A percentile compares a stretch with the other conserved stretches of the same genome.
phyloP scores from a whole-genome alignment of 495 filamentous ascomycete species.

The Massariosphaeria phaeospora region DNA sequence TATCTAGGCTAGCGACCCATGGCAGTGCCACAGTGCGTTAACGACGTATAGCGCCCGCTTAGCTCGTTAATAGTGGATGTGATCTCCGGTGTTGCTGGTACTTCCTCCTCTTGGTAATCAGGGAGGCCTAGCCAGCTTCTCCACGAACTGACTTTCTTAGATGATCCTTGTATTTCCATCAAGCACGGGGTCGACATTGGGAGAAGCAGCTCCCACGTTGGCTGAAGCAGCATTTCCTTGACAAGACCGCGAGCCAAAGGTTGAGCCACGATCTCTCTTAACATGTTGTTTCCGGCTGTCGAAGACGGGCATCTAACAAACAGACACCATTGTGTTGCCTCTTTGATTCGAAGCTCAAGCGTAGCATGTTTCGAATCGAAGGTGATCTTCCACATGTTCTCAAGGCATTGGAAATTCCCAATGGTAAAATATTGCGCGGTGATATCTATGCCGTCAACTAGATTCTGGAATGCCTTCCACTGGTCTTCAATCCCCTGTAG shows the following conservation, averaged over 20 bases:
- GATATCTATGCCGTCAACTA: conserved; percentile 27
- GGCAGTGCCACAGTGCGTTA: conserved; percentile 65
- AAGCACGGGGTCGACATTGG: neutral
- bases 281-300: conserved; percentile 41
- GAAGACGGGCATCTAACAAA: conserved; percentile 46
- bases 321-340: conserved; percentile 49
- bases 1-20: conserved; percentile 45
- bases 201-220: conserved; percentile 24
- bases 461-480: neutral
- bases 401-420: conserved; percentile 46
- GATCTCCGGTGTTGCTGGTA: conserved; percentile 42
- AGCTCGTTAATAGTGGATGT: conserved; percentile 45
- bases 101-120: conserved; percentile 35
- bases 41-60: conserved; percentile 51
- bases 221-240: conserved; percentile 16
- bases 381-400: conserved; percentile 28
- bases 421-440: conserved; percentile 44
- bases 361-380: conserved; percentile 49
- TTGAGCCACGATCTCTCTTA: conserved; percentile 47
- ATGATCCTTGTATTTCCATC: conserved; percentile 4
- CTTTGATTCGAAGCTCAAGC: conserved; percentile 49
- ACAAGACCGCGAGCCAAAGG: conserved; percentile 55
- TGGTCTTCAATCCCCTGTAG: neutral
- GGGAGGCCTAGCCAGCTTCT: conserved; percentile 26
- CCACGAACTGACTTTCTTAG: conserved; percentile 20